Conservation (phyloP, 2,329 filamentous ascomycete species). For the Lasiodiplodia sp. region DNA sequence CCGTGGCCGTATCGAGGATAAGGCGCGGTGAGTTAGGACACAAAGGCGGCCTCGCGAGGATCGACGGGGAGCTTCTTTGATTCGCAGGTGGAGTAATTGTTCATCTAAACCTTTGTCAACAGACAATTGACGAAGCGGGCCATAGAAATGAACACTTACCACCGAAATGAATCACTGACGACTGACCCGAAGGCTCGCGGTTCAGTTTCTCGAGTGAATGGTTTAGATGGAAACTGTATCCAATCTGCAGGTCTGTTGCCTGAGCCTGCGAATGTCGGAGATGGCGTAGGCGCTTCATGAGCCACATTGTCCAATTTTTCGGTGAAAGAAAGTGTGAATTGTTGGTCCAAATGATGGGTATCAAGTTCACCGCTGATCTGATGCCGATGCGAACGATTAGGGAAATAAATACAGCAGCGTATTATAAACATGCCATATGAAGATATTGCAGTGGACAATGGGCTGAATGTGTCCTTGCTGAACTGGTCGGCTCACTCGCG, state of each 20-base stretch:
- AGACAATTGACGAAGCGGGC: background rate
- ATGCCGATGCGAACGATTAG: background rate
- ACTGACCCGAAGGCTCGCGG: background rate
- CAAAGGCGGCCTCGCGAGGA: background rate
- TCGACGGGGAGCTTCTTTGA: background rate
- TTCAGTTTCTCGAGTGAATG: constrained; percentile 3
- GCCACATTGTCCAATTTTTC: background rate
- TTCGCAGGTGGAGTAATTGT: constrained; percentile 4
- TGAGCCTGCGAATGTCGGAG: constrained; percentile 8
- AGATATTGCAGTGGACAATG: background rate
- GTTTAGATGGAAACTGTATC: background rate
- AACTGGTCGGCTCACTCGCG: constrained; percentile 4
- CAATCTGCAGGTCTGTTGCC: background rate
- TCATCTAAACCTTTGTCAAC: constrained; percentile 5
- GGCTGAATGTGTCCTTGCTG: background rate
- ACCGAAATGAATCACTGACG: constrained; percentile 1
- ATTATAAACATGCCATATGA: constrained; percentile 3
- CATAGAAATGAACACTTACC: background rate
- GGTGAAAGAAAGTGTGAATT: background rate
- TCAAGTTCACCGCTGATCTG: background rate
- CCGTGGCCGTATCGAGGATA: background rate
- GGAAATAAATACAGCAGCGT: background rate
- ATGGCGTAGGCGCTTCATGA: constrained; percentile 14
- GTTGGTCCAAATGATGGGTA: background rate
- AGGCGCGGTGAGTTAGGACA: constrained; percentile 1